Evolutionary conservation across 768 basidiomycete genomes (phyloP), one percentile per base, ranked within the genome.

Genomic region (Suillus fuscotomentosus): DNA sequence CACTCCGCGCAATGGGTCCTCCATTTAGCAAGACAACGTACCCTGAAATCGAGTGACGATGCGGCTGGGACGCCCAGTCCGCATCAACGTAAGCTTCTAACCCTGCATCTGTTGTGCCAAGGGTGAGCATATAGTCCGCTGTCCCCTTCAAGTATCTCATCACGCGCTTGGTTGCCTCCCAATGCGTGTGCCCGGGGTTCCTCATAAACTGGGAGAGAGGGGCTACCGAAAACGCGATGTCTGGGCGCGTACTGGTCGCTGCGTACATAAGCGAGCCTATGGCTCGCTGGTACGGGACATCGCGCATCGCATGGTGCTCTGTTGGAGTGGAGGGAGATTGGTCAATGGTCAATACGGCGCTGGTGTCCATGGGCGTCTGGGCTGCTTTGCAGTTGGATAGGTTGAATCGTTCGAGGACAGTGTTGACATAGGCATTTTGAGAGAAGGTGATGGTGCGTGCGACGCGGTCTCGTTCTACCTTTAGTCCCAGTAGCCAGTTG

Each of bases 221-320:
- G 0, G 38, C 20, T 0, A 79, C 72, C 0, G 79, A 66, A 57
- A 70, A 78, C 0, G 72, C 59, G 34, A 80, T 78, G 55, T 80
- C 76, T 2, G 78, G 80, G 0, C 67, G 63, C 1, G 78, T 79
- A 20, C 69, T 69, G n/a, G 78, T 64, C 0, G 77, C 66, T 0
- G 69, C 63, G 62, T 80, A 79, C 71, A 76, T 77, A 3, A 80
- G 69, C 0, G 72, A 67, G 0, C 79, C 75, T 22, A 80, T 65
- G 15, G 68, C 72, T n/a, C 72, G 63, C 11, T 70, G 62, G 57
- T 80, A 80, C 43, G 60, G 61, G 6, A 47, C 45, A 1, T 47
- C 9, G 24, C 24, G 24, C 24, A 27, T 10, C 10, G 20, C 20
- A n/a, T 47, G 9, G 45, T 63, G 56, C 3, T 17, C 17, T 0